phyloP scores from a whole-genome alignment of 2,329 filamentous ascomycete species.

The Colletotrichum higginsianum region DNA sequence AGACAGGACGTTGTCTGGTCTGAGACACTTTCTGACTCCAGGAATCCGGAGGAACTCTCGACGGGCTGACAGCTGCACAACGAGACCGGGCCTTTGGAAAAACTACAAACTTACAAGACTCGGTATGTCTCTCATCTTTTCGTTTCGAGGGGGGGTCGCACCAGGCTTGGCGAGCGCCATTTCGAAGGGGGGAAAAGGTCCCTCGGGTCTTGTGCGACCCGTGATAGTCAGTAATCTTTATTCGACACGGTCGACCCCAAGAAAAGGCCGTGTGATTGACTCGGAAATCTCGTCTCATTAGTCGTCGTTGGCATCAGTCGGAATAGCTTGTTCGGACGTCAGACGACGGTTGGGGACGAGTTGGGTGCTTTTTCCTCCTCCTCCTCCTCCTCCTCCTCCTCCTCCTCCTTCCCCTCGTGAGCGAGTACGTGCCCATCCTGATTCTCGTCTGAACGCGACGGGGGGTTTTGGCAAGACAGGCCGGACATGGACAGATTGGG shows the following conservation, averaged over 20 bases:
- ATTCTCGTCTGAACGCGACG: conserved; percentile 1
- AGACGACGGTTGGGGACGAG: not conserved
- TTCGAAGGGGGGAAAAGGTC: not conserved
- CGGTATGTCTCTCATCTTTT: not conserved
- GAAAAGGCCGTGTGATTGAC: too few species aligned
- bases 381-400: not conserved
- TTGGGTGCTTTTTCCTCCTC: too few species aligned
- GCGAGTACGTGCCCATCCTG: conserved; percentile 8
- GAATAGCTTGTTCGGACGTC: not conserved
- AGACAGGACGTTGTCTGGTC: conserved; percentile 1
- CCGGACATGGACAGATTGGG: conserved; percentile 2
- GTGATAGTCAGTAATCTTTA: not conserved
- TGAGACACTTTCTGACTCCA: conserved; percentile 33
- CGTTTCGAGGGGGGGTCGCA: not conserved
- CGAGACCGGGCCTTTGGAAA: not conserved
- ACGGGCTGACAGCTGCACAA: not conserved
- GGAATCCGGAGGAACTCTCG: conserved; percentile 15
- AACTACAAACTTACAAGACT: too few species aligned
- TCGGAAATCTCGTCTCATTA: not conserved
- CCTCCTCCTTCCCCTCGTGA: not conserved
- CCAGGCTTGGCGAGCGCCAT: not conserved
- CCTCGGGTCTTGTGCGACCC: not conserved
- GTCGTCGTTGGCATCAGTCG: not conserved
- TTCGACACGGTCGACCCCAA: not conserved
- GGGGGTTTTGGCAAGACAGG: conserved; percentile 11